A percentile compares a stretch with the other conserved stretches of the same genome.
Evolutionary conservation across 1,284 basidiomycete genomes (phyloP).

Genomic region (Ustilago curta): DNA sequence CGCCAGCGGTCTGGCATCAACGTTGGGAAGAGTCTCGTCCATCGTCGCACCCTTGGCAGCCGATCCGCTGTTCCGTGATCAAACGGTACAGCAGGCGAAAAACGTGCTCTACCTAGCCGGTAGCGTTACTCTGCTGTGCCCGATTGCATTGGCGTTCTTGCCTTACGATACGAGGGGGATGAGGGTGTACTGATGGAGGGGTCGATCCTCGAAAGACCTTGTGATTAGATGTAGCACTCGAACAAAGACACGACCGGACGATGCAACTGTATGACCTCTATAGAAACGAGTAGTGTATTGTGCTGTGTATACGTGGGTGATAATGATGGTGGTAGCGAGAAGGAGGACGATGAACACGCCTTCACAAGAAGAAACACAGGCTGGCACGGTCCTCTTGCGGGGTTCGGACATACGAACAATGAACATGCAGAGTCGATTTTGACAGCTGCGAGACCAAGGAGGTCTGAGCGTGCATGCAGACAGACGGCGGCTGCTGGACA

Average conservation of each 20-base stretch:
- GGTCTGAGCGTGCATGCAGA: too few species aligned
- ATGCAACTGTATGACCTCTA: not conserved
- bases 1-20: constrained; percentile 69
- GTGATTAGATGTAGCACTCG: not conserved
- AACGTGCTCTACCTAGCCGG: constrained; percentile 59
- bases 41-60: constrained; percentile 70
- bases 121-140: constrained; percentile 53
- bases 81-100: constrained; percentile 39
- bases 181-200: constrained; percentile 31
- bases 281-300: too few species aligned
- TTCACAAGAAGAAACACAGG: not conserved
- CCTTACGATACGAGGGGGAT: constrained; percentile 59
- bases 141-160: constrained; percentile 52
- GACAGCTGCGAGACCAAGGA: too few species aligned
- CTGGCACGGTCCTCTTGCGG: not conserved
- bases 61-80: constrained; percentile 76
- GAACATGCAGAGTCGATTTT: too few species aligned
- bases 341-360: not conserved
- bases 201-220: not conserved
- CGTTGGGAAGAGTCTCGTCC: constrained; percentile 69
- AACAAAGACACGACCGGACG: not conserved
- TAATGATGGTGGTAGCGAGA: not conserved
- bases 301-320: not conserved
- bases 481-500: too few species aligned
- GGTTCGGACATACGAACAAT: too few species aligned